phyloP scores from a whole-genome alignment of 225 moss, liverwort and hornwort species.

The Climacium dendroides region DNA sequence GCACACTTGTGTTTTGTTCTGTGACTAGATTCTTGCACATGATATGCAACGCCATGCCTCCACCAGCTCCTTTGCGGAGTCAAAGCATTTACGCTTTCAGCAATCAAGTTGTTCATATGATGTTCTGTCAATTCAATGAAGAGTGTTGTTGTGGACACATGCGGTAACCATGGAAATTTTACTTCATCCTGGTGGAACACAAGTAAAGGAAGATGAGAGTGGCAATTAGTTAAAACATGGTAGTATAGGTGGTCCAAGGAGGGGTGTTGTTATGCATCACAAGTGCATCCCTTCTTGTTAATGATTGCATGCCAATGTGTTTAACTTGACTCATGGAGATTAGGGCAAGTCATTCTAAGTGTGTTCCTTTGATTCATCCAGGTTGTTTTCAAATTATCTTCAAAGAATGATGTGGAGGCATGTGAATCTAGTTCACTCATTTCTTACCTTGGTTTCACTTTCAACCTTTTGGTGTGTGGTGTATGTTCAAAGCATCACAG shows the following conservation, averaged over 20 bases:
- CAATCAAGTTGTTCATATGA: neutral
- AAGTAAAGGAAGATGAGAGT: no score
- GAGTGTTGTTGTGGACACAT: neutral
- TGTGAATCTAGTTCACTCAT: neutral
- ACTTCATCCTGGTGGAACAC: no score
- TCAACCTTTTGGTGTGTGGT: rapidly evolving
- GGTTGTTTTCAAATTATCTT: neutral
- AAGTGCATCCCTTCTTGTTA: neutral
- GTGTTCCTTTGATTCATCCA: neutral
- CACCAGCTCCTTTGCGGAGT: neutral
- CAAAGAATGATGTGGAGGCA: neutral
- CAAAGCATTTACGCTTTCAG: no score
- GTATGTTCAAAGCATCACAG: rapidly evolving
- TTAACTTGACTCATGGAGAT: neutral
- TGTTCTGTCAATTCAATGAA: neutral
- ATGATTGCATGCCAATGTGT: rapidly evolving
- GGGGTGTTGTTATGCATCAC: neutral
- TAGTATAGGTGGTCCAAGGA: no score
- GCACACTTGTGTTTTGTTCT: neutral
- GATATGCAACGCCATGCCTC: neutral
- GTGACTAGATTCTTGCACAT: neutral
- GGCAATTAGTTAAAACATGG: neutral
- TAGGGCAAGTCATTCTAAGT: neutral
- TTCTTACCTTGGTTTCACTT: neutral
- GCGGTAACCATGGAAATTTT: neutral